A percentile compares a stretch with the other conserved stretches of the same genome.
phyloP scores from a whole-genome alignment of 371 early-diverging fungal species.

The Blakeslea trispora region DNA sequence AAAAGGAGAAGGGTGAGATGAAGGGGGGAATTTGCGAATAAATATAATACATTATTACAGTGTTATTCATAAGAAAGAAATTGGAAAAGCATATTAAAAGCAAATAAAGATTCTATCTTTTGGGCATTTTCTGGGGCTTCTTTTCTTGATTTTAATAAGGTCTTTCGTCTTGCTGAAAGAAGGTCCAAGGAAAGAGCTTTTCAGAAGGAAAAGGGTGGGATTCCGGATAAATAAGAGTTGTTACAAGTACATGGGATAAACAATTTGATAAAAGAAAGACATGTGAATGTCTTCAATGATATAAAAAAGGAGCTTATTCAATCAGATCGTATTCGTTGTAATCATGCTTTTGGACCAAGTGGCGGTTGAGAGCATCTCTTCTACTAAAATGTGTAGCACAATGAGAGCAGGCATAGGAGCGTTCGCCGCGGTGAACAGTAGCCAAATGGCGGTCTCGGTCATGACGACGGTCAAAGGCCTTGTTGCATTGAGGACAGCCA shows the following conservation, averaged over 20 bases:
- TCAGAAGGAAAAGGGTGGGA: too few relatives aligned
- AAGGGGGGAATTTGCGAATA: neutral
- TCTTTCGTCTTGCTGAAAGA: too few relatives aligned
- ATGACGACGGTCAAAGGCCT: slow-evolving; percentile 67
- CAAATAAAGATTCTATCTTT: too few relatives aligned
- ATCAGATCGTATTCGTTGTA: neutral
- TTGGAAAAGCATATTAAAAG: too few relatives aligned
- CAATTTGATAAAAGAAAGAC: too few relatives aligned
- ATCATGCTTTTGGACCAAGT: slow-evolving; percentile 38
- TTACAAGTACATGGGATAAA: too few relatives aligned
- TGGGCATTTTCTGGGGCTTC: too few relatives aligned
- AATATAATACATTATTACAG: slow-evolving; percentile 11
- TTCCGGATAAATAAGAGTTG: too few relatives aligned
- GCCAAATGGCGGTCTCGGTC: slow-evolving; percentile 76
- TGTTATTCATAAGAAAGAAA: slow-evolving; percentile 14
- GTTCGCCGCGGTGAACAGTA: slow-evolving; percentile 66
- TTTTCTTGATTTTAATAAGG: too few relatives aligned
- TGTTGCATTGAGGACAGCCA: slow-evolving; percentile 57
- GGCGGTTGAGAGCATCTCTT: slow-evolving; percentile 68
- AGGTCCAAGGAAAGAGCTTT: too few relatives aligned
- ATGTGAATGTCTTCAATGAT: too few relatives aligned
- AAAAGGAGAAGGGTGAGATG: neutral
- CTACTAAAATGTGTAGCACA: slow-evolving; percentile 69
- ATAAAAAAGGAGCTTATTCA: neutral
- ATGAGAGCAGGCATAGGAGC: slow-evolving; percentile 52